A percentile compares a stretch with the other conserved stretches of the same genome.
These are phyloP conservation scores for Penicillium sp. DNA, from an alignment of 2,329 filamentous ascomycete genomes.

Conservation along the genomic window DNA sequence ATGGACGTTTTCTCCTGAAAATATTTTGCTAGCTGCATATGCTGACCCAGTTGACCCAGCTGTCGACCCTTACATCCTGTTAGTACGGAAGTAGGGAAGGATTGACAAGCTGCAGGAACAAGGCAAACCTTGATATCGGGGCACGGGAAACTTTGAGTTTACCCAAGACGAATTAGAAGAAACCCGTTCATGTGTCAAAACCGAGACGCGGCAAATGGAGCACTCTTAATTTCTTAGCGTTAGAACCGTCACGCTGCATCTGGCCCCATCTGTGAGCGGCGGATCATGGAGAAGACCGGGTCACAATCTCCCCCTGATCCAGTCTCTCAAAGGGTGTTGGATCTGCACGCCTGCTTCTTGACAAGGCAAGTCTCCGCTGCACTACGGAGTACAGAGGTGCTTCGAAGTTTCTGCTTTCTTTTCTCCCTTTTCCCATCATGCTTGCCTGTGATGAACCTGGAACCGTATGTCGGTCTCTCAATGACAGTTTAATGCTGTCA, in stretches of 20 bases:
- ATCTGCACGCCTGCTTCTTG: slow-evolving; percentile 19
- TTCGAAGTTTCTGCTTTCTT: slow-evolving; percentile 4
- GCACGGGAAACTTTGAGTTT: slow-evolving; percentile 6
- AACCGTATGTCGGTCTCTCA: slow-evolving; percentile 14
- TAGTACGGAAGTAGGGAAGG: neutral
- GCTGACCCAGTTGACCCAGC: slow-evolving; percentile 4
- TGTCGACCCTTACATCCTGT: neutral
- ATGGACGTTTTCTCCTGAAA: slow-evolving; percentile 13
- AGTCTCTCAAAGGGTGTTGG: slow-evolving; percentile 17
- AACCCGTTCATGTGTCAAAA: slow-evolving; percentile 17
- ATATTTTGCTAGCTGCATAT: slow-evolving; percentile 8
- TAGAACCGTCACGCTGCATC: slow-evolving; percentile 17
- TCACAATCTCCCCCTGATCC: slow-evolving; percentile 21
- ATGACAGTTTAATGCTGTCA: slow-evolving; percentile 14
- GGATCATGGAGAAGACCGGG: slow-evolving; percentile 24
- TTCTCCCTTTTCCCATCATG: slow-evolving; percentile 7
- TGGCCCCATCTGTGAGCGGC: slow-evolving; percentile 16
- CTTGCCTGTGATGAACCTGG: slow-evolving; percentile 5
- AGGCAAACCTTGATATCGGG: neutral
- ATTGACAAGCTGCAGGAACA: neutral
- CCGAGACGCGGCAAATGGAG: slow-evolving; percentile 8
- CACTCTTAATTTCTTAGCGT: slow-evolving; percentile 24
- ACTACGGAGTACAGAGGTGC: neutral
- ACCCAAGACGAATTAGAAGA: slow-evolving; percentile 1
- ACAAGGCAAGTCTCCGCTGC: slow-evolving; percentile 12